Conservation (phyloP, 495 filamentous ascomycete genomes). For the Paragyromitra xinjiangensis region DNA sequence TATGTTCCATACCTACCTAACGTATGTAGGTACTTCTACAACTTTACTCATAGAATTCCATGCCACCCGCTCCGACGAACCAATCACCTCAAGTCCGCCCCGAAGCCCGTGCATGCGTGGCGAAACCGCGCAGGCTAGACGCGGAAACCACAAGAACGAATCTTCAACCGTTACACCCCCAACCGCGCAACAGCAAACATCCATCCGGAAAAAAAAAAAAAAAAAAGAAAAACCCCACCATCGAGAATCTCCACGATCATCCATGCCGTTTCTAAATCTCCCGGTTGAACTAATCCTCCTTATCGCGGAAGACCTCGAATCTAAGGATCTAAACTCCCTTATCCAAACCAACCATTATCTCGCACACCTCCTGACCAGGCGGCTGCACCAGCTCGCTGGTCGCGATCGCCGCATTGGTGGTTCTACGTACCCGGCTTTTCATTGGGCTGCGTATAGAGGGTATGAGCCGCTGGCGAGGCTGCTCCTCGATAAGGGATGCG, state of each 20-base stretch:
- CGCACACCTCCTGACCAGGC: background rate
- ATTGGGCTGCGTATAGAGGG: slow-evolving; percentile 5
- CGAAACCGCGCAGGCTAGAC: background rate
- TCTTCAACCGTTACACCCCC: background rate
- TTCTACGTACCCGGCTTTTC: background rate
- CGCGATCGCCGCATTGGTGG: background rate
- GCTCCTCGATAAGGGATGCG: slow-evolving; percentile 4
- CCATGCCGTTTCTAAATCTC: slow-evolving; percentile 15
- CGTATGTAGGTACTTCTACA: background rate
- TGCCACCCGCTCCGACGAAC: background rate
- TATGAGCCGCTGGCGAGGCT: slow-evolving; percentile 1
- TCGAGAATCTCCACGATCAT: background rate
- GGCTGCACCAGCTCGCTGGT: slow-evolving; percentile 5
- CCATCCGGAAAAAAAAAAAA: background rate
- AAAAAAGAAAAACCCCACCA: background rate
- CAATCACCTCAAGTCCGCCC: background rate
- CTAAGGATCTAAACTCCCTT: background rate
- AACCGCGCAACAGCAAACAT: background rate
- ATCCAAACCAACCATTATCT: slow-evolving; percentile 8
- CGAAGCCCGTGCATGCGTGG: background rate
- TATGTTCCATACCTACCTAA: background rate
- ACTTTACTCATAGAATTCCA: background rate
- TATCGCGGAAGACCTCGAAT: slow-evolving; percentile 14
- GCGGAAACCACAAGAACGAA: background rate
- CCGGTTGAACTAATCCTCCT: slow-evolving; percentile 18